Percentiles rank a stretch among this genome's conserved stretches.
Evolutionary conservation across 2,329 filamentous ascomycete species (phyloP).

Genomic region (Pestalotiopsis sp.): DNA sequence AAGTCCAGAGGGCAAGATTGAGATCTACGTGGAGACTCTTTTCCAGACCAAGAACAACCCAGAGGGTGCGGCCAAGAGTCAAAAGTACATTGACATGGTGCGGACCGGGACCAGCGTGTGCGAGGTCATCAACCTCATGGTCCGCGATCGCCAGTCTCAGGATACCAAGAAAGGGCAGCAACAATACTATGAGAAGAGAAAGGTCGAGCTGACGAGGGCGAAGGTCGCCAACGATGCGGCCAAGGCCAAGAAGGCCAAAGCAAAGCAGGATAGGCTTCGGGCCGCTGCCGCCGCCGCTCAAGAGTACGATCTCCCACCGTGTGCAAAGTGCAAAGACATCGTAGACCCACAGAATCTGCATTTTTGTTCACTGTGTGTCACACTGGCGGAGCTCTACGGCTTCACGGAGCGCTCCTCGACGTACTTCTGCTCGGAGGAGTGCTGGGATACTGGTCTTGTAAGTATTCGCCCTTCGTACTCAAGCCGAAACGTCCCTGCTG

Average conservation of each 20-base stretch:
- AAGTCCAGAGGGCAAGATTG: slow-evolving; percentile 34
- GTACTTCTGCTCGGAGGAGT: slow-evolving; percentile 49
- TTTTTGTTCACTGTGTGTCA: slow-evolving; percentile 48
- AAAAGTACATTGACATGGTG: slow-evolving; percentile 43
- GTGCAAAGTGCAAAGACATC: slow-evolving; percentile 38
- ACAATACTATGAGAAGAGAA: slow-evolving; percentile 36
- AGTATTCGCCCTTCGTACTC: slow-evolving; percentile 21
- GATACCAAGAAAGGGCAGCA: slow-evolving; percentile 36
- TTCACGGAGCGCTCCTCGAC: slow-evolving; percentile 38
- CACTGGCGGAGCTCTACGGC: slow-evolving; percentile 39
- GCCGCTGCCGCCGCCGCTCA: slow-evolving; percentile 37
- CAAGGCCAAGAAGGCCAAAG: slow-evolving; percentile 32
- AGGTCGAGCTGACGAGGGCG: slow-evolving; percentile 51
- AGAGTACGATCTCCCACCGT: slow-evolving; percentile 41
- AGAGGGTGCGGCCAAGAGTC: slow-evolving; percentile 27
- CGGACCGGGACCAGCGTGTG: slow-evolving; percentile 29
- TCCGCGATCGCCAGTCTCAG: slow-evolving; percentile 33
- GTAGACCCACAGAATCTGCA: slow-evolving; percentile 39
- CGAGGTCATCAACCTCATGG: slow-evolving; percentile 32
- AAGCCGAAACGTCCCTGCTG: neutral
- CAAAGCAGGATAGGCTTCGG: slow-evolving; percentile 44
- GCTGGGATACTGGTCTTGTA: slow-evolving; percentile 44
- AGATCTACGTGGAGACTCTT: slow-evolving; percentile 43
- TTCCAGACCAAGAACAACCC: slow-evolving; percentile 41
- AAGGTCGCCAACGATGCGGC: slow-evolving; percentile 42